Conservation (phyloP, 2,329 filamentous ascomycete species). For the Ceratocystis lukuohia region DNA sequence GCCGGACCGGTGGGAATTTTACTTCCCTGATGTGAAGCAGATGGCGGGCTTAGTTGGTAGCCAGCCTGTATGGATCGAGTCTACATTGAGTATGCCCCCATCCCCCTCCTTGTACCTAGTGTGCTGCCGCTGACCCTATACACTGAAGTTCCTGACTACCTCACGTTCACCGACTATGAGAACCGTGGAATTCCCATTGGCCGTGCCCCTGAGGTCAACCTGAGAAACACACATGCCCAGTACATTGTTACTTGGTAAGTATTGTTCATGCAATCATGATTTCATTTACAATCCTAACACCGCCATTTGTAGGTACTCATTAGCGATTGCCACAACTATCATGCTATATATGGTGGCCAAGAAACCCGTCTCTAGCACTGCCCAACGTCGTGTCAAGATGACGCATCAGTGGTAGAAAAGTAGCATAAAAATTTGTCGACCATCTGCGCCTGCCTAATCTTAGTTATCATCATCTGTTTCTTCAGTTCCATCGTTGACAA, state of each 20-base stretch:
- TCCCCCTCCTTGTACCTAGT: slow-evolving; percentile 11
- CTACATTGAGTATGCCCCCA: slow-evolving; percentile 63
- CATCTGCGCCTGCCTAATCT: slow-evolving; percentile 23
- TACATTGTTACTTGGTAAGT: slow-evolving; percentile 97
- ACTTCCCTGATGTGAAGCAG: slow-evolving; percentile 84
- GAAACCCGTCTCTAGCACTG: slow-evolving; percentile 58
- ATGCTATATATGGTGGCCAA: slow-evolving; percentile 96
- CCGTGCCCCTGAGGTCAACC: slow-evolving; percentile 72
- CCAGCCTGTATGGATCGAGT: slow-evolving; percentile 87
- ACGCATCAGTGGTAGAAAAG: slow-evolving; percentile 54
- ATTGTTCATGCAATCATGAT: background rate
- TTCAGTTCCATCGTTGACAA: slow-evolving; percentile 23
- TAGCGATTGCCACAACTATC: slow-evolving; percentile 70
- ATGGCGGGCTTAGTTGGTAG: slow-evolving; percentile 77
- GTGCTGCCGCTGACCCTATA: background rate
- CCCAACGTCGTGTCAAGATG: slow-evolving; percentile 59
- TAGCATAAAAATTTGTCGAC: slow-evolving; percentile 19
- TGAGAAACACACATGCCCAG: slow-evolving; percentile 93
- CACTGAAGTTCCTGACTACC: slow-evolving; percentile 49
- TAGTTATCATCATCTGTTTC: slow-evolving; percentile 33
- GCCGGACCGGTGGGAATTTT: slow-evolving; percentile 73
- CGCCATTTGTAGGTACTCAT: slow-evolving; percentile 55
- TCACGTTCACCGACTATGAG: slow-evolving; percentile 62
- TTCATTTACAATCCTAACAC: background rate
- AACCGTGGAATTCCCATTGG: slow-evolving; percentile 80